phyloP scores from a whole-genome alignment of 2,329 filamentous ascomycete genomes.

The Colletotrichum filicis region DNA sequence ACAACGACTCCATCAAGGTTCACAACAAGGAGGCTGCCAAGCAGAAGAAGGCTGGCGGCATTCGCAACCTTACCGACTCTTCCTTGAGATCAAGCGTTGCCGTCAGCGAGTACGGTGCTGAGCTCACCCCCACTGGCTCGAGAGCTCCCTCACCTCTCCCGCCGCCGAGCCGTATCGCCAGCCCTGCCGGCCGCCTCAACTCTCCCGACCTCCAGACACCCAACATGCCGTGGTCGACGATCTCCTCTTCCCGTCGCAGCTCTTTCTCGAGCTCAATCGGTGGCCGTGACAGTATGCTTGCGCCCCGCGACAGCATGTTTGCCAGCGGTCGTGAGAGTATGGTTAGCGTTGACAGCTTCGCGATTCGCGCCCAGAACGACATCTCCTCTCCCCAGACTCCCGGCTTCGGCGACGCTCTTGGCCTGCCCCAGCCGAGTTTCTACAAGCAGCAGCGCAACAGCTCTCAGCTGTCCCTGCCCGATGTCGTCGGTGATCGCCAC shows the following conservation, averaged over 20 bases:
- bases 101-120: slow-evolving; percentile 25
- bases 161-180: slow-evolving; percentile 25
- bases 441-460: slow-evolving; percentile 48
- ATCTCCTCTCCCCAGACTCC: slow-evolving; percentile 9
- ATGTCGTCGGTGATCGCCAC: slow-evolving; percentile 69
- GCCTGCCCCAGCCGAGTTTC: slow-evolving; percentile 31
- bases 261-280: slow-evolving; percentile 31
- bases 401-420: slow-evolving; percentile 27
- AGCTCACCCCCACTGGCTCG: slow-evolving; percentile 21
- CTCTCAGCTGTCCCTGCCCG: slow-evolving; percentile 64
- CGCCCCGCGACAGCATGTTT: slow-evolving; percentile 9
- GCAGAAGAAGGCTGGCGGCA: slow-evolving; percentile 32
- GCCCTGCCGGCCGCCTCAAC: slow-evolving; percentile 23
- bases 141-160: slow-evolving; percentile 28
- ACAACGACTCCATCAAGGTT: slow-evolving; percentile 68
- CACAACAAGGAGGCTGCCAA: slow-evolving; percentile 44
- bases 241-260: slow-evolving; percentile 31
- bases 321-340: slow-evolving; percentile 27
- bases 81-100: slow-evolving; percentile 29
- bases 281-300: slow-evolving; percentile 17
- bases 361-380: slow-evolving; percentile 38
- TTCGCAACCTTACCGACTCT: slow-evolving; percentile 30
- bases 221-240: slow-evolving; percentile 28
- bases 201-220: slow-evolving; percentile 29
- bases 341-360: slow-evolving; percentile 41